phyloP scores from a whole-genome alignment of 2,329 filamentous ascomycete genomes.

The Fusarium solani-melongenae region DNA sequence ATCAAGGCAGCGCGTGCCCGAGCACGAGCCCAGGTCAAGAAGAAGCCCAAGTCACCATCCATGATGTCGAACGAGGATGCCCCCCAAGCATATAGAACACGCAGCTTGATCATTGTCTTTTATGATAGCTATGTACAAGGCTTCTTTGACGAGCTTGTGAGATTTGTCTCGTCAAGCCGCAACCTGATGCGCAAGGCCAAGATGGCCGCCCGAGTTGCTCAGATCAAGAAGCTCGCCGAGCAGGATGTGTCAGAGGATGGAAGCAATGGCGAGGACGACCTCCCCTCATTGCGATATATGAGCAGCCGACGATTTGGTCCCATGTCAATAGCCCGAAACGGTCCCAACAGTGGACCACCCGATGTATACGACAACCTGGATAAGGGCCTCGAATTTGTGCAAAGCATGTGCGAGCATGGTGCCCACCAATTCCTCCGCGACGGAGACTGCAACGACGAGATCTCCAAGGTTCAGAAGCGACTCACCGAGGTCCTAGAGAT shows the following conservation, averaged over 20 bases:
- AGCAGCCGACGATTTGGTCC: constrained; percentile 50
- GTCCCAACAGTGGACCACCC: constrained; percentile 39
- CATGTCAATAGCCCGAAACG: constrained; percentile 43
- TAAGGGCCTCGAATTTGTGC: constrained; percentile 81
- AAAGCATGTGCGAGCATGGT: constrained; percentile 84
- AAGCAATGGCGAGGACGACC: constrained; percentile 53
- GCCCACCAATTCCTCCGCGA: constrained; percentile 91
- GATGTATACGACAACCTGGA: constrained; percentile 80
- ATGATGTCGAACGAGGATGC: constrained; percentile 62
- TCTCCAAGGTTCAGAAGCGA: constrained; percentile 74
- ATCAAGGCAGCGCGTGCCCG: constrained; percentile 53
- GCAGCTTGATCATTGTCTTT: constrained; percentile 86
- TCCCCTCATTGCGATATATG: constrained; percentile 56
- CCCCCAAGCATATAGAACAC: constrained; percentile 71
- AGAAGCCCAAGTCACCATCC: constrained; percentile 63
- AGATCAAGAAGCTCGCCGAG: constrained; percentile 70
- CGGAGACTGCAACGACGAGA: constrained; percentile 83
- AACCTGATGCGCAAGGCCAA: constrained; percentile 90
- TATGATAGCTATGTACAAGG: constrained; percentile 90
- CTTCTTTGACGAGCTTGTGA: constrained; percentile 84
- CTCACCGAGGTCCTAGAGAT: constrained; percentile 72
- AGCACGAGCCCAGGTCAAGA: constrained; percentile 61
- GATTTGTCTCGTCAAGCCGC: constrained; percentile 81
- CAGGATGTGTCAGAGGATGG: constrained; percentile 66
- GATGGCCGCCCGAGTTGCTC: constrained; percentile 80